Conservation (phyloP, 768 basidiomycete genomes). For the Trichaptum fuscoviolaceum region DNA sequence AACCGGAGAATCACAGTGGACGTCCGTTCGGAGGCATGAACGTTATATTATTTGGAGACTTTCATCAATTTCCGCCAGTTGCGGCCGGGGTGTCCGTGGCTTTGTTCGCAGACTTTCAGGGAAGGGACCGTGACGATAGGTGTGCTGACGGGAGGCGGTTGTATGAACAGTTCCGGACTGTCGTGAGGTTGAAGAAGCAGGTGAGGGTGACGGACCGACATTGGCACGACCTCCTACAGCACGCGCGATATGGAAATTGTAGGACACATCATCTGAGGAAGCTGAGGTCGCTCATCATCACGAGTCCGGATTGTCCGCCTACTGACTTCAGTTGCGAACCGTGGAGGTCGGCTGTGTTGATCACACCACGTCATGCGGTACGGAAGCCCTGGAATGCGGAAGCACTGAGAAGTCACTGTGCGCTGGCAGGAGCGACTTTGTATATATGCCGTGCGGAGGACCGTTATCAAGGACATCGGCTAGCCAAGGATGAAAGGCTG, state of each 20-base stretch:
- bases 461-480: conserved; percentile 7
- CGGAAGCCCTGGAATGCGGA: conserved; percentile 24
- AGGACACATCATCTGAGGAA: conserved; percentile 22
- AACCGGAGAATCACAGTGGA: conserved; percentile 9
- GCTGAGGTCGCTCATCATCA: conserved; percentile 22
- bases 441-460: conserved; percentile 25
- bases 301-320: not conserved
- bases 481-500: conserved; percentile 9
- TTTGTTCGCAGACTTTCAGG: not conserved
- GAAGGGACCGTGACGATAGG: not conserved
- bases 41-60: conserved; percentile 36
- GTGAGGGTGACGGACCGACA: conserved; percentile 24
- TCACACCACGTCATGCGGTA: conserved; percentile 27
- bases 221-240: conserved; percentile 28
- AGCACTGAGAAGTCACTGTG: conserved; percentile 20
- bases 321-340: conserved; percentile 16
- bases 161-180: conserved; percentile 25
- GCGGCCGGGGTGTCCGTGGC: not conserved
- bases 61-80: conserved; percentile 44
- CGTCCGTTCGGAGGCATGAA: conserved; percentile 24
- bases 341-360: conserved; percentile 22
- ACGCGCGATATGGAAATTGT: conserved; percentile 22
- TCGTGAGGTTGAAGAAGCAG: conserved; percentile 34
- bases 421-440: conserved; percentile 11
- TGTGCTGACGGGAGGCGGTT: conserved; percentile 17